Evolutionary conservation across 208 protist species (phyloP).

Genomic region (Giardia muris): DNA sequence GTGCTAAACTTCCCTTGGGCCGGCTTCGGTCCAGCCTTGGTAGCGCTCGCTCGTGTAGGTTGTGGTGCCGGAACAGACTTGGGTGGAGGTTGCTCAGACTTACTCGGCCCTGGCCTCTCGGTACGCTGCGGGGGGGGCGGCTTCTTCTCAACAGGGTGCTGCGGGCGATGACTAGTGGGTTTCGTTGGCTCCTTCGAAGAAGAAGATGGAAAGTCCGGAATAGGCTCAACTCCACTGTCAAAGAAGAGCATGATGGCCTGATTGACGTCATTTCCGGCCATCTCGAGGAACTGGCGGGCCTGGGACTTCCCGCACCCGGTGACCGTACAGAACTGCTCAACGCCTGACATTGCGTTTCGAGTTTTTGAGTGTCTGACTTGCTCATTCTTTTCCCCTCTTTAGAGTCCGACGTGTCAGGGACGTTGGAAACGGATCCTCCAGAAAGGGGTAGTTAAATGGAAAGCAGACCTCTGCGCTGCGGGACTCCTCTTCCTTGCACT

Average conservation of each 20-base stretch:
- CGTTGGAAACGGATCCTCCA: no score
- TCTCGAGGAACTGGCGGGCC: not conserved
- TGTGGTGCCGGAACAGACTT: not conserved
- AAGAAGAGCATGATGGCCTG: not conserved
- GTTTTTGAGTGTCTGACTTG: no score
- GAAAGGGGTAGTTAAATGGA: no score
- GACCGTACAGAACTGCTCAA: not conserved
- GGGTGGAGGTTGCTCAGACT: not conserved
- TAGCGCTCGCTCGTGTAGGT: not conserved
- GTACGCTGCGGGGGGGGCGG: not conserved
- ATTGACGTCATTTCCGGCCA: not conserved
- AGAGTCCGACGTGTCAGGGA: no score
- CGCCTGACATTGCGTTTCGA: no score
- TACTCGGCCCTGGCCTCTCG: not conserved
- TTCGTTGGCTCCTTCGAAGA: not conserved
- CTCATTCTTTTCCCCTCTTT: no score
- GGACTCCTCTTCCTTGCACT: not conserved
- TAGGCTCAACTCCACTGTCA: not conserved
- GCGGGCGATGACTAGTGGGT: not conserved
- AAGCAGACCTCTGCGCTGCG: not conserved
- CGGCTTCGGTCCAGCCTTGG: not conserved
- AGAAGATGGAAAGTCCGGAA: not conserved
- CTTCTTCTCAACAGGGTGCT: not conserved
- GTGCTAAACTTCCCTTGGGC: not conserved
- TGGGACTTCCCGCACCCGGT: not conserved